Conservation (phyloP, 2,329 filamentous ascomycete genomes). For the Madurella fahalii region DNA sequence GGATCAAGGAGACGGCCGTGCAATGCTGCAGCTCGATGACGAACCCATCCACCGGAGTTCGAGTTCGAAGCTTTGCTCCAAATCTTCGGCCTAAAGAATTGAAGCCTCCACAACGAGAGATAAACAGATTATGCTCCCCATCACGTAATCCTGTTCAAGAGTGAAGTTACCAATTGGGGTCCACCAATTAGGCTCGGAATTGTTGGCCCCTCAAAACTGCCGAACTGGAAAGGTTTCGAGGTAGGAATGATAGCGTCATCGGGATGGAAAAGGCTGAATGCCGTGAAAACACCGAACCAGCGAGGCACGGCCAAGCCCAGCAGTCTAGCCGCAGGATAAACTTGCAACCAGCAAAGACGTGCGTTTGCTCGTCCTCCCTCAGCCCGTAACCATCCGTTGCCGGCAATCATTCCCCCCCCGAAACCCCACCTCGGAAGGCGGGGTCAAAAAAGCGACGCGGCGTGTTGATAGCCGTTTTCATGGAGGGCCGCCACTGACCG, state of each 20-base stretch:
- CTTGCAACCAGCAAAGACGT: not conserved
- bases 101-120: no score
- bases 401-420: constrained; percentile 14
- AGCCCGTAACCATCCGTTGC: not conserved
- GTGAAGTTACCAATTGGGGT: no score
- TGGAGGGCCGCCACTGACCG: not conserved
- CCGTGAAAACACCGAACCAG: constrained; percentile 26
- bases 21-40: no score
- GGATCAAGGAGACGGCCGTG: no score
- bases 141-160: no score
- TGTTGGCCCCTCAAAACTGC: constrained; percentile 1
- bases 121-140: no score
- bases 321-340: constrained; percentile 10
- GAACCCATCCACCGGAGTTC: no score
- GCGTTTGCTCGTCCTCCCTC: not conserved
- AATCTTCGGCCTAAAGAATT: no score
- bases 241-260: not conserved
- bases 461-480: not conserved
- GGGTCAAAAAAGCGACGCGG: constrained; percentile 10
- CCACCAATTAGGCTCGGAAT: no score
- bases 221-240: constrained; percentile 1
- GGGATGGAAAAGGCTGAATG: constrained; percentile 12
- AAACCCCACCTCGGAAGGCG: constrained; percentile 6
- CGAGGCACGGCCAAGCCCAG: not conserved
- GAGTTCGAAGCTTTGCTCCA: no score